Evolutionary conservation across 2,329 filamentous ascomycete species (phyloP).

Genomic region (Cercospora beticola): DNA sequence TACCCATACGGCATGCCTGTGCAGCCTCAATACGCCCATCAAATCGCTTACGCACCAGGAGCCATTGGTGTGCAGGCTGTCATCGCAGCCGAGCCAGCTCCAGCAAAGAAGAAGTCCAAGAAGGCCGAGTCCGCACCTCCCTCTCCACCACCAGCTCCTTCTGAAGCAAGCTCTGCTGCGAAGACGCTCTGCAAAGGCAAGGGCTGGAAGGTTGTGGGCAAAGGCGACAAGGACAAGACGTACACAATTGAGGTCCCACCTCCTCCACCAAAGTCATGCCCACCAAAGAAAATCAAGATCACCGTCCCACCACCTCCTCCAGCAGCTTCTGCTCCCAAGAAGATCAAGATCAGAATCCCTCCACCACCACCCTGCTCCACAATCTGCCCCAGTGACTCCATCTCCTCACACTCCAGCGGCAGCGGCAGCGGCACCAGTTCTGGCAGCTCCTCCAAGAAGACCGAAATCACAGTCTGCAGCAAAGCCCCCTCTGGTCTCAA

Average conservation of each 20-base stretch:
- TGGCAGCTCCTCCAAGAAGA: not conserved
- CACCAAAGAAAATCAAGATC: not conserved
- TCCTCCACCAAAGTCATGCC: slow-evolving; percentile 2
- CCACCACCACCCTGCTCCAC: not conserved
- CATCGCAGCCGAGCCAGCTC: slow-evolving; percentile 9
- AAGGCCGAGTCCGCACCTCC: not conserved
- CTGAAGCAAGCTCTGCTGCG: slow-evolving; percentile 9
- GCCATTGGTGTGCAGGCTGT: slow-evolving; percentile 1
- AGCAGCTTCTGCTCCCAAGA: not conserved
- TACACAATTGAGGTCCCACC: slow-evolving; percentile 1
- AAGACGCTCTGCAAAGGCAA: slow-evolving; percentile 8
- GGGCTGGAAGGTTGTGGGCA: slow-evolving; percentile 8
- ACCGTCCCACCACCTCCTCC: not conserved
- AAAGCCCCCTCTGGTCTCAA: not conserved
- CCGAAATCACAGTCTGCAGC: not conserved
- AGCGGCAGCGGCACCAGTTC: slow-evolving; percentile 1
- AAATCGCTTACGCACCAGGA: slow-evolving; percentile 10
- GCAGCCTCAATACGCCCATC: slow-evolving; percentile 24
- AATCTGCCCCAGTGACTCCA: slow-evolving; percentile 5
- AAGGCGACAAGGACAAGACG: slow-evolving; percentile 1
- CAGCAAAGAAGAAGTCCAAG: slow-evolving; percentile 7
- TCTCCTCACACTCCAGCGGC: not conserved
- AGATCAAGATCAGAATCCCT: not conserved
- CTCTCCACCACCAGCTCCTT: not conserved
- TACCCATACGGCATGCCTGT: slow-evolving; percentile 29